A percentile compares a stretch with the other conserved stretches of the same genome.
Evolutionary conservation across 805 yeast species (phyloP).

Genomic region (Candida maesae): DNA sequence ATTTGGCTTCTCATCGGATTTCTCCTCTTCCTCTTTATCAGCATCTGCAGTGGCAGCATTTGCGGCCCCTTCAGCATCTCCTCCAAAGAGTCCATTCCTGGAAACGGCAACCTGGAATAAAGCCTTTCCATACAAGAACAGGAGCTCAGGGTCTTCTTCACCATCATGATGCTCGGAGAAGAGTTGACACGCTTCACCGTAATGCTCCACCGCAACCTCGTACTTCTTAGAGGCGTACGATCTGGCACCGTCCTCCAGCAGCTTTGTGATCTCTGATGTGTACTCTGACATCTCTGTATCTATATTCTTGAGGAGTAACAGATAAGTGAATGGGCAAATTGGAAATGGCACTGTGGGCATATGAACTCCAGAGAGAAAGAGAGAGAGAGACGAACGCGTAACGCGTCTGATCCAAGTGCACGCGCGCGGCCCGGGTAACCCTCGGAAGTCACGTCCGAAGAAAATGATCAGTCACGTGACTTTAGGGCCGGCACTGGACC

Average conservation of each 20-base stretch:
- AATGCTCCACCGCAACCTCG: slow-evolving; percentile 64
- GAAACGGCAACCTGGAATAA: slow-evolving; percentile 73
- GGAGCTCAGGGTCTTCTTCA: slow-evolving; percentile 69
- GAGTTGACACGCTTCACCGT: slow-evolving; percentile 69
- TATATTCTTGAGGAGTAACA: no score
- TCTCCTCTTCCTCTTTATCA: slow-evolving; percentile 16
- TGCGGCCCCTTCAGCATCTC: slow-evolving; percentile 26
- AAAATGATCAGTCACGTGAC: not conserved
- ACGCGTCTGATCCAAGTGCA: no score
- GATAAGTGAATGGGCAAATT: no score
- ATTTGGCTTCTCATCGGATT: slow-evolving; percentile 25
- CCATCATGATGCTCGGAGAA: slow-evolving; percentile 41
- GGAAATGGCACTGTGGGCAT: no score
- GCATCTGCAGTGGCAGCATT: slow-evolving; percentile 20
- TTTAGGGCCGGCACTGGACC: not conserved
- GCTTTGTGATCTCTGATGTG: slow-evolving; percentile 39
- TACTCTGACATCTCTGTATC: slow-evolving; percentile 29
- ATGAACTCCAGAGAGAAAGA: no score
- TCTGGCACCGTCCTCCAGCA: slow-evolving; percentile 60
- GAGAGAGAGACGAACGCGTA: not conserved
- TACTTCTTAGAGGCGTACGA: slow-evolving; percentile 60
- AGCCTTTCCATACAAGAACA: slow-evolving; percentile 75
- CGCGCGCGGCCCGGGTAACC: slow-evolving; percentile 1
- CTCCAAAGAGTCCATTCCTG: slow-evolving; percentile 75
- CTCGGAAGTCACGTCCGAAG: no score